Conservation (phyloP, 306 rosid species). For the Malus asiatica region DNA sequence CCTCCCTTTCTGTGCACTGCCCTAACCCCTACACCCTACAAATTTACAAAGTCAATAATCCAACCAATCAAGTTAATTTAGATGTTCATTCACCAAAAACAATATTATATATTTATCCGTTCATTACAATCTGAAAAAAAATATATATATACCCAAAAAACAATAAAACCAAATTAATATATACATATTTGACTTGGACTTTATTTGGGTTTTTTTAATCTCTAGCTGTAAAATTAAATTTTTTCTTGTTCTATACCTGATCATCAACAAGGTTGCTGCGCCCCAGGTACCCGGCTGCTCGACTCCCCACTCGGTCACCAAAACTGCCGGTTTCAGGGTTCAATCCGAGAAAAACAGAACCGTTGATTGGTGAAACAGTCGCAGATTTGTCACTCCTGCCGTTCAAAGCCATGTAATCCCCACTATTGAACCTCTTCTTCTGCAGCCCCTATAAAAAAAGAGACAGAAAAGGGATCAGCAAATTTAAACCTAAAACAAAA, state of each 20-base stretch:
- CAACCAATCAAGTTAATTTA: conserved; percentile 4
- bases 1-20: conserved; percentile 66
- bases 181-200: neutral
- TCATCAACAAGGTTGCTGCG: neutral
- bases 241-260: neutral
- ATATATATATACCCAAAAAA: neutral
- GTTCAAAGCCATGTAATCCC: conserved; percentile 9
- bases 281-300: conserved; percentile 1
- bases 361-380: conserved; percentile 17
- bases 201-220: neutral
- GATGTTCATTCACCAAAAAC: neutral
- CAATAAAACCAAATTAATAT: neutral
- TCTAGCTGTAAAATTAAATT: neutral
- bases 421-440: conserved; percentile 45
- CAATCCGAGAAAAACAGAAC: conserved; percentile 31
- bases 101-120: neutral
- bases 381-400: conserved; percentile 16
- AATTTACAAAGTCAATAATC: neutral
- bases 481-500: neutral
- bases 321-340: conserved; percentile 5
- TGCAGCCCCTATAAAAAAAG: conserved; percentile 5
- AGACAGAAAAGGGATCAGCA: neutral
- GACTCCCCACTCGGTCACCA: neutral
- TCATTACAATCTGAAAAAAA: neutral
- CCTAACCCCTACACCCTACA: conserved; percentile 54